These are phyloP conservation scores for Sclerotinia glacialis DNA, from an alignment of 2,329 filamentous ascomycete species.

Conservation along the genomic window DNA sequence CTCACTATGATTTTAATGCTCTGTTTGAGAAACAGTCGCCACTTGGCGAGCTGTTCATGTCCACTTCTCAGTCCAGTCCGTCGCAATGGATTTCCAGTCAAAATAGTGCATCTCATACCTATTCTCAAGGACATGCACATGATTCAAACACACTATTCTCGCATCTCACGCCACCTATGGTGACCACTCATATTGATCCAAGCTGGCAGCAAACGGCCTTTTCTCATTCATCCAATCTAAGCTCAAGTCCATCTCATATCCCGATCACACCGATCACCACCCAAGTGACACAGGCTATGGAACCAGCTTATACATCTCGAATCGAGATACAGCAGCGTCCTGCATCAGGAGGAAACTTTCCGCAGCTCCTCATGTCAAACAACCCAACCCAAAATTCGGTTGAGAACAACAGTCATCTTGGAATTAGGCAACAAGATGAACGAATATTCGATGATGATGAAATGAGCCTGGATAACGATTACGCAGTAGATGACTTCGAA, in stretches of 20 bases:
- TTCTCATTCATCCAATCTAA: neutral
- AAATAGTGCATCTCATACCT: slow-evolving; percentile 5
- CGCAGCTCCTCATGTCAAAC: neutral
- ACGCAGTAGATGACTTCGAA: slow-evolving; percentile 43
- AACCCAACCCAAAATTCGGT: neutral
- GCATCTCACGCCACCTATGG: neutral
- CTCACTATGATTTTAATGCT: slow-evolving; percentile 35
- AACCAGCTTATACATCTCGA: neutral
- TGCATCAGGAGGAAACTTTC: neutral
- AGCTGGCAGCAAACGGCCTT: slow-evolving; percentile 13
- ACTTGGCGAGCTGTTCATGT: neutral
- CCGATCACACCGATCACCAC: slow-evolving; percentile 9
- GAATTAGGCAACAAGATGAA: neutral
- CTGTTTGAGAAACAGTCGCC: slow-evolving; percentile 17
- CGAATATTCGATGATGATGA: slow-evolving; percentile 40
- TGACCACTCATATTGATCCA: neutral
- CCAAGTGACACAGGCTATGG: neutral
- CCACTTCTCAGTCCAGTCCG: neutral
- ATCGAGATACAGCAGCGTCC: neutral
- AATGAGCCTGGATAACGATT: slow-evolving; percentile 19
- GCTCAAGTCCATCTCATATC: neutral
- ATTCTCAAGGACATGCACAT: slow-evolving; percentile 3
- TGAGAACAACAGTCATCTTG: neutral
- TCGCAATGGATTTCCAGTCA: slow-evolving; percentile 1
- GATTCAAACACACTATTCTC: slow-evolving; percentile 9